A percentile compares a stretch with the other conserved stretches of the same genome.
Evolutionary conservation across 345 rosid genomes (phyloP).

Genomic region (Clarkia xantiana): DNA sequence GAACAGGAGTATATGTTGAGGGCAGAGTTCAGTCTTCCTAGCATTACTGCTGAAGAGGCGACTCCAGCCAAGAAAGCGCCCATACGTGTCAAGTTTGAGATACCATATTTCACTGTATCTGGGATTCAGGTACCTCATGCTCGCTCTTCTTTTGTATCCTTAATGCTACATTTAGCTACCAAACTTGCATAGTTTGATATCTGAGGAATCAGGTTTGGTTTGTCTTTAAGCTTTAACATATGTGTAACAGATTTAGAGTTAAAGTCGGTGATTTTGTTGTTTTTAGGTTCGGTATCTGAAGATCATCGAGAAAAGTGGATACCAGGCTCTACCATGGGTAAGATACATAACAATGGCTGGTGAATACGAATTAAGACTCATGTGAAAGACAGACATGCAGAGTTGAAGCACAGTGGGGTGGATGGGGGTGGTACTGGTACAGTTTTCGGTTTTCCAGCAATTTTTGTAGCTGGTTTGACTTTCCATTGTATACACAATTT

Average conservation of each 20-base stretch:
- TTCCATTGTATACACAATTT: too few species aligned
- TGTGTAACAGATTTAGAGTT: too few species aligned
- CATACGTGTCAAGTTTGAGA: slow-evolving; percentile 87
- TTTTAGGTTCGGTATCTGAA: slow-evolving; percentile 85
- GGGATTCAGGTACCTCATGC: slow-evolving; percentile 66
- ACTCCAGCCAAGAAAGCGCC: slow-evolving; percentile 80
- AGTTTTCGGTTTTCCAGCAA: too few species aligned
- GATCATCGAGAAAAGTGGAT: slow-evolving; percentile 93
- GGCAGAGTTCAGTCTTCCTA: slow-evolving; percentile 86
- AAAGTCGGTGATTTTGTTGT: neutral
- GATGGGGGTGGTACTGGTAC: neutral
- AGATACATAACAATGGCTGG: slow-evolving; percentile 98
- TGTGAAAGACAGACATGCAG: slow-evolving; percentile 14
- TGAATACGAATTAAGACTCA: slow-evolving; percentile 81
- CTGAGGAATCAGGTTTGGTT: too few species aligned
- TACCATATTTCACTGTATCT: slow-evolving; percentile 85
- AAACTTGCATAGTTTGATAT: too few species aligned
- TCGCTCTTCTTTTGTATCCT: neutral
- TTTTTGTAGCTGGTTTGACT: too few species aligned
- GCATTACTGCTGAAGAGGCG: slow-evolving; percentile 71
- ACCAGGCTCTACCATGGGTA: slow-evolving; percentile 99
- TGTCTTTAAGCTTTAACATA: too few species aligned
- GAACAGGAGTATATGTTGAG: slow-evolving; percentile 78
- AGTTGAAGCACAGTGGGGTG: neutral
- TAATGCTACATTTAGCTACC: neutral